Conservation (phyloP, 805 yeast species). For the Candida vaughaniae region DNA sequence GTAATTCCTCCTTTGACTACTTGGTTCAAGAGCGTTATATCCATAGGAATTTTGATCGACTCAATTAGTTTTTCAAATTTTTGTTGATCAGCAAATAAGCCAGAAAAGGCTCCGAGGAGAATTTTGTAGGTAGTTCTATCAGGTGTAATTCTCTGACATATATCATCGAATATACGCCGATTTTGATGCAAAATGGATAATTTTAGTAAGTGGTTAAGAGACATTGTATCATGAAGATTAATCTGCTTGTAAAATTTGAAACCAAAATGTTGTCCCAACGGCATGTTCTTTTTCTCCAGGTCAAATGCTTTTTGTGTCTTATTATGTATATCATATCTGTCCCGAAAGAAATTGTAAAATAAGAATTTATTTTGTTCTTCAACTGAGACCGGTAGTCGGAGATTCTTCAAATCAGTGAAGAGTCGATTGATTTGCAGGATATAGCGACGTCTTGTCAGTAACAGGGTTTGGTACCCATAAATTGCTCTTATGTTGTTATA, state of each 20-base stretch:
- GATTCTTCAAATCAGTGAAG: slow-evolving; percentile 25
- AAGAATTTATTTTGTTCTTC: slow-evolving; percentile 30
- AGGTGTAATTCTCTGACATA: slow-evolving; percentile 11
- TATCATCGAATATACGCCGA: slow-evolving; percentile 20
- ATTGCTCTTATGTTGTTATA: background rate
- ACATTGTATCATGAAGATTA: slow-evolving; percentile 7
- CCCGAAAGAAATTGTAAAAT: slow-evolving; percentile 31
- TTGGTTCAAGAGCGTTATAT: slow-evolving; percentile 11
- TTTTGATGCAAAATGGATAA: slow-evolving; percentile 25
- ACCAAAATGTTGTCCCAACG: slow-evolving; percentile 18
- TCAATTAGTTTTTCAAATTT: slow-evolving; percentile 1
- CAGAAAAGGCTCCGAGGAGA: background rate
- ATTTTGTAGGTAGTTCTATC: slow-evolving; percentile 10
- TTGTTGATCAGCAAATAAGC: background rate
- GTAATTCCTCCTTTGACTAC: slow-evolving; percentile 9
- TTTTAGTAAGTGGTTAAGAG: slow-evolving; percentile 12
- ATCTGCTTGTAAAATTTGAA: slow-evolving; percentile 20
- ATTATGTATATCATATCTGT: slow-evolving; percentile 21
- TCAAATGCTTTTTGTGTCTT: slow-evolving; percentile 10
- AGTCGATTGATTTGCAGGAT: slow-evolving; percentile 21
- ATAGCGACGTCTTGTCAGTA: slow-evolving; percentile 17
- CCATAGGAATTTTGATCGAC: slow-evolving; percentile 6
- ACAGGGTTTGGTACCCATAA: slow-evolving; percentile 20
- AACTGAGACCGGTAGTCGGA: slow-evolving; percentile 26
- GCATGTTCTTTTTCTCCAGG: background rate